These are phyloP conservation scores for Lojkania enalia DNA, from an alignment of 2,329 filamentous ascomycete species.

Conservation along the genomic window DNA sequence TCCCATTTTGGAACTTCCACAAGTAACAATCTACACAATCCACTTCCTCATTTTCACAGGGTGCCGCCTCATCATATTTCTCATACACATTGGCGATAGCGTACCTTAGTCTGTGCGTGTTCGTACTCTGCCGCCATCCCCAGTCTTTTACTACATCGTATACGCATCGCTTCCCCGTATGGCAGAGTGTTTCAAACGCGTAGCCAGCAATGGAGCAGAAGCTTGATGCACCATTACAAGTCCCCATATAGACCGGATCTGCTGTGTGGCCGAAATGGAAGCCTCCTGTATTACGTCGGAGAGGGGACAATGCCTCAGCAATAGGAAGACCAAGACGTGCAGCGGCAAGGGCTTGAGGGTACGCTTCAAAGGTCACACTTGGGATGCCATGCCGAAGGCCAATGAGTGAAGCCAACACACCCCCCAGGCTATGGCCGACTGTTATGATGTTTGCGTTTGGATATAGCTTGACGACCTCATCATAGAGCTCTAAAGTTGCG, in stretches of 20 bases:
- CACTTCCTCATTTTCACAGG: constrained; percentile 39
- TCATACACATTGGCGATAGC: constrained; percentile 42
- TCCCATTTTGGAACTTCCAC: constrained; percentile 44
- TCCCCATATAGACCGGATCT: constrained; percentile 44
- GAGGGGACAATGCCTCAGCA: constrained; percentile 33
- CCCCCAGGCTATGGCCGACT: constrained; percentile 40
- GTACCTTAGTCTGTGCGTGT: constrained; percentile 36
- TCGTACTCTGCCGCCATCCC: constrained; percentile 41
- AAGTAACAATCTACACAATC: constrained; percentile 41
- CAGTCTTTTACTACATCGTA: constrained; percentile 44
- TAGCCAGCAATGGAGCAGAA: constrained; percentile 44
- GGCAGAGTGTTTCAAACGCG: constrained; percentile 41
- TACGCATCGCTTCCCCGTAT: constrained; percentile 40
- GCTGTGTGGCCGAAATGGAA: constrained; percentile 44
- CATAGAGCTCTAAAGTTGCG: constrained; percentile 37
- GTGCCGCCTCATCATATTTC: constrained; percentile 38
- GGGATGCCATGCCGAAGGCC: constrained; percentile 39
- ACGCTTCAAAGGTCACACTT: constrained; percentile 40
- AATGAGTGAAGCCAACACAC: constrained; percentile 40
- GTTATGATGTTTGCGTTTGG: constrained; percentile 40
- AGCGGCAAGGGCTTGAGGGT: constrained; percentile 42
- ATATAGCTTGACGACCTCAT: constrained; percentile 39
- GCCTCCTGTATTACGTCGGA: constrained; percentile 38
- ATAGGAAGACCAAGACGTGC: constrained; percentile 36
- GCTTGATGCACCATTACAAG: constrained; percentile 39